phyloP scores from a whole-genome alignment of 129 eudicot species.

The Centrapalus pauciflorus region DNA sequence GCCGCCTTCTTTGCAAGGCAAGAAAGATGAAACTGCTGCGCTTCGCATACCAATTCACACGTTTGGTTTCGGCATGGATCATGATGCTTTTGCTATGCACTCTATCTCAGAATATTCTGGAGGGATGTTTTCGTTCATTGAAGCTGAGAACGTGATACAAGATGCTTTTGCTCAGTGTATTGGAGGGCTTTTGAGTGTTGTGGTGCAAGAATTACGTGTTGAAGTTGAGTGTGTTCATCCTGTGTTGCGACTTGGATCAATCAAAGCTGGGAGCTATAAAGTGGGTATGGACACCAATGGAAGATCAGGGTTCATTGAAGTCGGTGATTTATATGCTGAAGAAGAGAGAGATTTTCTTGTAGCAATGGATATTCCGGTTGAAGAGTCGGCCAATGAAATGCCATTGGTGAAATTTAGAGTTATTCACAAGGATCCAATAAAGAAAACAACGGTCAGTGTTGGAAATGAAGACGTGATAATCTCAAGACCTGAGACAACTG shows the following conservation, averaged over 20 bases:
- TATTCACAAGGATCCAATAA: slow-evolving; percentile 45
- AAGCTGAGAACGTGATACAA: slow-evolving; percentile 68
- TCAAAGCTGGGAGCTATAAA: slow-evolving; percentile 75
- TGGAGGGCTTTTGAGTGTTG: slow-evolving; percentile 88
- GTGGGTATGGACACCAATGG: slow-evolving; percentile 23
- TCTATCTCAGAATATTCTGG: slow-evolving; percentile 79
- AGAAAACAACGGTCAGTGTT: slow-evolving; percentile 26
- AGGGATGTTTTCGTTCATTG: slow-evolving; percentile 89
- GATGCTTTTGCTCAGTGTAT: slow-evolving; percentile 99
- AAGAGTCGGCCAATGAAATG: slow-evolving; percentile 26
- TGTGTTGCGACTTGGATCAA: slow-evolving; percentile 32
- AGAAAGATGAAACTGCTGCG: slow-evolving; percentile 19
- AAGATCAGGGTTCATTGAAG: slow-evolving; percentile 46
- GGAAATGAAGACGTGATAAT: slow-evolving; percentile 38
- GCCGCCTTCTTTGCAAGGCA: slow-evolving; percentile 49
- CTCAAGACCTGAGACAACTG: slow-evolving; percentile 43
- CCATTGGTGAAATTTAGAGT: slow-evolving; percentile 47
- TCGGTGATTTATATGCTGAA: slow-evolving; percentile 89
- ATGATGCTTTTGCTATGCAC: slow-evolving; percentile 80
- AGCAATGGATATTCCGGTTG: slow-evolving; percentile 47
- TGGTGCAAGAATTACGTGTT: slow-evolving; percentile 68
- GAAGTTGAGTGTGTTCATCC: slow-evolving; percentile 60
- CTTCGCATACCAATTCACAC: slow-evolving; percentile 65
- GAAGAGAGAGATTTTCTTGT: slow-evolving; percentile 80
- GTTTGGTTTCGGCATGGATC: slow-evolving; percentile 92